Evolutionary conservation across 805 yeast genomes (phyloP), one percentile per base, ranked within the genome.

Genomic region (Saccharomyces jurei): DNA sequence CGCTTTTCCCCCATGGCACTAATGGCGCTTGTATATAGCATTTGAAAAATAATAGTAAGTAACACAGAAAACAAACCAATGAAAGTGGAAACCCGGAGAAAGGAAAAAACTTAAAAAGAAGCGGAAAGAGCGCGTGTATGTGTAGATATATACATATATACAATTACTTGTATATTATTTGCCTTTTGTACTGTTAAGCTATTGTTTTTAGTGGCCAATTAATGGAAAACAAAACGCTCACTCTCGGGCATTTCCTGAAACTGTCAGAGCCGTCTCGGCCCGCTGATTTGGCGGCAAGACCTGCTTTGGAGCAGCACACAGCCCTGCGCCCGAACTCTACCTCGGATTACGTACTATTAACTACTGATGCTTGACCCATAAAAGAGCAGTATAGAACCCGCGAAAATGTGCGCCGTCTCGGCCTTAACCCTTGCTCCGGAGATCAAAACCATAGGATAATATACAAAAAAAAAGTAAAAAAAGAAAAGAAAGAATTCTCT

Each of bases 1-100:
- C 10, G 28, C 25, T 41, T 29, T 17, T n/a, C 49, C n/a, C 13
- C 32, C 21, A 25, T 11, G 17, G 17, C 49, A 50, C 52, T 32
- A 41, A 6, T 30, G 48, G 28, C 32, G 29, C 50, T 51, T 51
- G 31, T 36, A 22, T 48, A 50, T 41, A 28, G 52, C 52, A 50
- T 50, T 25, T 29, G 17, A 50, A 41, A 30, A 27, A 48, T 48
- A 28, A 31, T 36, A 28, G 30, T 48, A 48, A 17, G 36, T 31
- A 31, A 36, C 44, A 22, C 44, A 36, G 44, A 17, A 36, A 36
- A 46, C 17, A 22, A n/a, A 36, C 44, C 44, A 36, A 36, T 36
- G 25, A 36, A 31, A 13, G 17, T 14, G 14, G 17, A 14, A 14
- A 31, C 36, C 17, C 17, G 36, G 36, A 31, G 17, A 31, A 36